Conservation (phyloP, 331 rosid genomes). For the Cydonia oblonga region DNA sequence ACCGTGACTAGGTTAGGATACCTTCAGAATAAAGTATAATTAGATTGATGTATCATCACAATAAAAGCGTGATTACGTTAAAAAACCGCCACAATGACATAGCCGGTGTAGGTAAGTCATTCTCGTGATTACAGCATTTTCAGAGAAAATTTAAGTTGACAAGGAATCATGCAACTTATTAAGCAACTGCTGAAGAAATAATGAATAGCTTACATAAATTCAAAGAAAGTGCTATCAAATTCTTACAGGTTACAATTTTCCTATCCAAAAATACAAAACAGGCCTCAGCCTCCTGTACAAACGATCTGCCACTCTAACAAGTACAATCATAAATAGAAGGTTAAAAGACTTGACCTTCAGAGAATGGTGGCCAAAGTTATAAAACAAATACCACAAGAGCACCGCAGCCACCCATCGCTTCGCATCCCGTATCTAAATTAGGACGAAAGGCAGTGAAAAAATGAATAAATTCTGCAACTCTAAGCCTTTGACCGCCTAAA, state of each 20-base stretch:
- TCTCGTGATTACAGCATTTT: neutral
- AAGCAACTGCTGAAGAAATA: neutral
- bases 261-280: neutral
- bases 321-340: conserved; percentile 1
- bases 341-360: neutral
- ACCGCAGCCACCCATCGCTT: neutral
- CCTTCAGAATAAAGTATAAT: too few relatives aligned
- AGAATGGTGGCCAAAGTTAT: neutral
- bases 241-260: neutral
- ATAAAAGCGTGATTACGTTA: too few relatives aligned
- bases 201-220: neutral
- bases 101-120: neutral
- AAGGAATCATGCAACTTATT: too few relatives aligned
- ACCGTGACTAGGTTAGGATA: too few relatives aligned
- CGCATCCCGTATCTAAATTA: neutral
- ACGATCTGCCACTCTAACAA: neutral
- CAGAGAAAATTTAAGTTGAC: neutral
- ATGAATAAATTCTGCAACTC: conserved; percentile 1
- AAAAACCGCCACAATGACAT: neutral
- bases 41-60: too few relatives aligned
- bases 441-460: neutral
- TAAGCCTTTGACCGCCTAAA: conserved; percentile 43
- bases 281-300: neutral
- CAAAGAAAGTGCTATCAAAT: neutral
- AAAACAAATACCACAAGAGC: conserved; percentile 4